Evolutionary conservation across 2,329 filamentous ascomycete genomes (phyloP).

Genomic region (Periconia sp.): DNA sequence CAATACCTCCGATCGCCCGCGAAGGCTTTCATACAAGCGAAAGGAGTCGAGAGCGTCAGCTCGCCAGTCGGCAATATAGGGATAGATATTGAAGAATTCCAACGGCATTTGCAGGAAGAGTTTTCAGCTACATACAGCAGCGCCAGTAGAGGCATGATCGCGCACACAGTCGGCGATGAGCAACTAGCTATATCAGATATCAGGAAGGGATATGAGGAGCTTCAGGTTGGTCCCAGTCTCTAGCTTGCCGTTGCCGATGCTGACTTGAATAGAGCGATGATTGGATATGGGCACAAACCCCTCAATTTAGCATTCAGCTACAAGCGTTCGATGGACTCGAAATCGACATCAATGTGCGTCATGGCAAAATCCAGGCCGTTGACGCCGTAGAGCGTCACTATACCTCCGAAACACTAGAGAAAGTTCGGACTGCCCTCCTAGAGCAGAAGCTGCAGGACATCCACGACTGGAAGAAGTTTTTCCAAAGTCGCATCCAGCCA

Average conservation of each 20-base stretch:
- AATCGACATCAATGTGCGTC: conserved; percentile 51
- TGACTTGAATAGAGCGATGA: conserved; percentile 61
- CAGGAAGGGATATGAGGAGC: conserved; percentile 65
- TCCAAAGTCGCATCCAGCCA: conserved; percentile 19
- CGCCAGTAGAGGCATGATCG: conserved; percentile 44
- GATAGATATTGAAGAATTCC: conserved; percentile 56
- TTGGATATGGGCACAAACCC: conserved; percentile 88
- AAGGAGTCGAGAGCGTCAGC: conserved; percentile 89
- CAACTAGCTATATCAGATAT: conserved; percentile 61
- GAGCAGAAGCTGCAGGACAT: conserved; percentile 59
- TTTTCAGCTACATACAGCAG: conserved; percentile 72
- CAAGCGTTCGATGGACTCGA: conserved; percentile 55
- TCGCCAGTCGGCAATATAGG: conserved; percentile 83
- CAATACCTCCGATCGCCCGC: conserved; percentile 79
- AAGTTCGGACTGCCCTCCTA: conserved; percentile 25
- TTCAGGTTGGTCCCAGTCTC: conserved; percentile 57
- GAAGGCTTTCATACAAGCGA: conserved; percentile 75
- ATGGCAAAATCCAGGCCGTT: conserved; percentile 61
- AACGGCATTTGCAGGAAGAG: conserved; percentile 55
- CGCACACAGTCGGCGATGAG: conserved; percentile 60
- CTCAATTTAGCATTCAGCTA: conserved; percentile 71
- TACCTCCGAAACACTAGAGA: conserved; percentile 13
- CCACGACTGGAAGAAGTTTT: conserved; percentile 43
- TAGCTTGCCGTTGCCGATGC: conserved; percentile 2
- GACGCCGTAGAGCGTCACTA: conserved; percentile 24